Base-by-base conservation (phyloP, 1,284 basidiomycete species). In the Sporisorium graminicola region DNA sequence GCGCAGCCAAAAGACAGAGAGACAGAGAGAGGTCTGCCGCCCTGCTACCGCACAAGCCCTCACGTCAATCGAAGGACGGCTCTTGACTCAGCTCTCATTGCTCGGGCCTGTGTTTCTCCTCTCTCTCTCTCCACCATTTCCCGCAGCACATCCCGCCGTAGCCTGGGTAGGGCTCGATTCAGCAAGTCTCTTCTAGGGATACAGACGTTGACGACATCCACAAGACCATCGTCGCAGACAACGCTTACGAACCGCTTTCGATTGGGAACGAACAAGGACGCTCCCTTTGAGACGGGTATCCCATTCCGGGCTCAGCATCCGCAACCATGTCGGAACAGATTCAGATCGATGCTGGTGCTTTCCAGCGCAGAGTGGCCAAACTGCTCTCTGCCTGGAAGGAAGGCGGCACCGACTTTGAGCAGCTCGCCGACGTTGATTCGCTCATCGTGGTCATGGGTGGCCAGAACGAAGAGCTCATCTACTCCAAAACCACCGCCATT, bases 281-380 rank as follows among this genome's bases (percentile, higher is more conserved):
- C 37, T 40, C 12, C 18, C 20, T 14, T 35, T 6, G 50, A 24
- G 29, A 26, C 50, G 31, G 50, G 33, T 8, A 1, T 31, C 47
- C 46, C 27, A 27, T n/a, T 7, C 37, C n/a, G 37, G 37, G 37
- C n/a, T 14, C 54, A 35, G 13, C 26, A 33, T 20, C 12, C 16
- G 1, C 31, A 24, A 43, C 42, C 58, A 82, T 82, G 79, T 78
- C 80, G 52, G 79, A 80, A 20, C 71, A 76, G 65, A 74, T 82
- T 37, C 58, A 75, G 35, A 81, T 82, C 57, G 81, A 82, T 46
- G 61, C 70, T 13, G 61, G 44, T 49, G 71, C 71, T 33, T 82
- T 82, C 56, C 58, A 66, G 44, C 69, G 73, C 35, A 60, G 80
- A n/a, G 78, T 73, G 1, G 43, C 54, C 40, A 60, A 62, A 51